Base-by-base conservation (phyloP, 2,329 filamentous ascomycete species). In the Raffaelea albimanens region DNA sequence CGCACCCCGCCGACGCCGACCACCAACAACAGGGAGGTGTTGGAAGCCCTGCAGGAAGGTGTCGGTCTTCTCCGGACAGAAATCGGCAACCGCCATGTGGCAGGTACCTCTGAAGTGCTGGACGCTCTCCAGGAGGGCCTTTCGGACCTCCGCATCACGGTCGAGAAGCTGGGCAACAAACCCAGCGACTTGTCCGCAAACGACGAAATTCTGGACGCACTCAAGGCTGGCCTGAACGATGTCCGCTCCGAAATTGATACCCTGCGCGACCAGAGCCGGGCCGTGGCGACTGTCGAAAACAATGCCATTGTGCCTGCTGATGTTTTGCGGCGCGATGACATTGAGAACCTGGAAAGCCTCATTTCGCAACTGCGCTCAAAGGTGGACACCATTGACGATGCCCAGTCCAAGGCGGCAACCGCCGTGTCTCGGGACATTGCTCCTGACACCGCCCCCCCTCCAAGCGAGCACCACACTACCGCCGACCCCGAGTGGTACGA, bases 91-190 rank as follows among this genome's bases (percentile, higher is more conserved):
- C 70, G 76, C 14, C 76, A 76, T 3, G 70, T 77, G 40, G 70
- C 75, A 16, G 87, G 90, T 53, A 91, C 88, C 0, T 85, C 88
- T 45, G 89, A 96, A 59, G 86, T 95, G 11, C 72, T 97, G 2
- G 88, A 95, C 59, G 86, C 90, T 1, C 72, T 97, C 46, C 90
- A 94, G 50, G 89, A 96, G 62, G 90, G 90, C 2, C 75, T 97
- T 7, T 82, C 85, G 52, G 82, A 83, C 43, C 71, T 97, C 9
- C 81, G 86, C 22, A 71, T 73, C 23, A 84, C 88, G 52, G 83
- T 97, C 49, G 89, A 95, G 50, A 75, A 73, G 58, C 74, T 93
- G 16, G 72, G 80, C 20, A 82, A 91, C 60, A 93, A 88, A 66
- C 86, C 89, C 5, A 70, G 80, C 0, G 89, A 95, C 57, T 75